Evolutionary conservation across 139 green algal genomes (phyloP), one percentile per base, ranked within the genome.

Genomic region (Protoeuglena noctilucae): DNA sequence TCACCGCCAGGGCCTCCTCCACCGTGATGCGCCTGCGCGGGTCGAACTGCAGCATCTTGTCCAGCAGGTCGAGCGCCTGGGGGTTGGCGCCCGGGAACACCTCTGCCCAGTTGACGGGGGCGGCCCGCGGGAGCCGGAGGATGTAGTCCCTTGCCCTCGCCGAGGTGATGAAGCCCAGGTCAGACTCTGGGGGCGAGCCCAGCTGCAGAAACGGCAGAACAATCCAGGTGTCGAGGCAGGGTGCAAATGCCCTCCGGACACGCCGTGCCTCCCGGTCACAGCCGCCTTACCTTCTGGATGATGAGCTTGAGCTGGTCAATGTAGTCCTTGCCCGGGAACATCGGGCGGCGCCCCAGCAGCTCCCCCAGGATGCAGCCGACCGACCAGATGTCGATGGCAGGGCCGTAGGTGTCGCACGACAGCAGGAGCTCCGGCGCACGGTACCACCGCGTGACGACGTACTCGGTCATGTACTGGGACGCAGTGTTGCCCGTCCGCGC

Each of bases 231-330:
- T n/a, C n/a, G n/a, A n/a, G n/a, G n/a, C n/a, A n/a, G n/a, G n/a
- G n/a, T n/a, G n/a, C n/a, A n/a, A n/a, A n/a, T n/a, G n/a, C n/a
- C n/a, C n/a, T n/a, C n/a, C n/a, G n/a, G n/a, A n/a, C n/a, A n/a
- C n/a, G n/a, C n/a, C n/a, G n/a, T n/a, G n/a, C n/a, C n/a, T 60
- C 7, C 68, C 68, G 39, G 72, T 79, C 51, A 78, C 54, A n/a
- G n/a, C n/a, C n/a, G n/a, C n/a, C n/a, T n/a, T n/a, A n/a, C 34
- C 9, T 7, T 43, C 53, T 60, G 65, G 29, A 71, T 77, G 63
- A 81, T 79, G 12, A 81, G 58, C 28, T 81, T 78, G n/a, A 81
- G 61, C 70, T 81, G 73, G 51, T 81, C 66, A 34, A 81, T 67
- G 63, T 76, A 81, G 43, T 81, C 73, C 48, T 71, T 76, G 16